Conservation (phyloP, 192 early-diverging fungal genomes). For the Coemansia sp. region DNA sequence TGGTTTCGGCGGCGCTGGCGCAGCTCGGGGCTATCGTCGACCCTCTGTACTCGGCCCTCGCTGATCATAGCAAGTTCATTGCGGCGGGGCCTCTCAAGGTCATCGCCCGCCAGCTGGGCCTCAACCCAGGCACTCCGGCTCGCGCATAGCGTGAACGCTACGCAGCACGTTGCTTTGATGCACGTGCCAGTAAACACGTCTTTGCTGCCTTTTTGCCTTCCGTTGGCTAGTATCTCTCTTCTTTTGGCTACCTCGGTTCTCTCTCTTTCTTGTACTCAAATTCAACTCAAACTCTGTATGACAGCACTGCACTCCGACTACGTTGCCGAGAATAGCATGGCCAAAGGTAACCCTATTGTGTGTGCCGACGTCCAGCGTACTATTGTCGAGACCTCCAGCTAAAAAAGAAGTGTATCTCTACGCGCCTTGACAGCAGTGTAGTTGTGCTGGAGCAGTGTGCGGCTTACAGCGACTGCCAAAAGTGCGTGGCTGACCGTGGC, state of each 20-base stretch:
- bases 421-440: not conserved
- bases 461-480: conserved; percentile 19
- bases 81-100: conserved; percentile 20
- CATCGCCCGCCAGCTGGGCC: conserved; percentile 23
- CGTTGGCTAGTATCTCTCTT: not conserved
- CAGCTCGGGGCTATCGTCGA: conserved; percentile 35
- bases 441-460: conserved; percentile 9
- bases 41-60: conserved; percentile 33
- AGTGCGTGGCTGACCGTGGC: conserved; percentile 26
- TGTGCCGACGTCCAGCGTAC: not conserved
- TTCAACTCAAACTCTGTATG: not conserved
- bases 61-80: conserved; percentile 22
- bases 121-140: conserved; percentile 19
- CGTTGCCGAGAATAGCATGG: too few species aligned
- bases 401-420: not conserved
- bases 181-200: conserved; percentile 1
- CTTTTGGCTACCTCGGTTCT: not conserved
- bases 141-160: not conserved
- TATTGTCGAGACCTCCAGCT: not conserved
- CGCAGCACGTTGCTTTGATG: not conserved
- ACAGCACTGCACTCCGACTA: too few species aligned
- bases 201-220: not conserved
- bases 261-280: not conserved
- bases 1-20: conserved; percentile 26
- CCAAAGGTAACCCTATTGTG: not conserved